phyloP scores from a whole-genome alignment of 495 filamentous ascomycete genomes.

The Penicillium mononematosum region DNA sequence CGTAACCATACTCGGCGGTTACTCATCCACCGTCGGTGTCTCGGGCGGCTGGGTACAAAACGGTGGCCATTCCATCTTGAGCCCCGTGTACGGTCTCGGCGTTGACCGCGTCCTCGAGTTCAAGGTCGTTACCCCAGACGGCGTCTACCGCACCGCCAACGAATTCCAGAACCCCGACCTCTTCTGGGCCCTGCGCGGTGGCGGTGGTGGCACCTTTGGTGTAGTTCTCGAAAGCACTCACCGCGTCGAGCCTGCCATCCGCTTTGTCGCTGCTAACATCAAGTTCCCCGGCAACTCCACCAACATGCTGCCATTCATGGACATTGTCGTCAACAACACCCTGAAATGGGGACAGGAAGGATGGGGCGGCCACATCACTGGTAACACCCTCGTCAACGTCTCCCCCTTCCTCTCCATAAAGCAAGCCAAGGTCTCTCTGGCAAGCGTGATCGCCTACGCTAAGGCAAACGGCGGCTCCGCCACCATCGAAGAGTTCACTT shows the following conservation, averaged over 20 bases:
- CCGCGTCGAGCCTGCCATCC: slow-evolving; percentile 21
- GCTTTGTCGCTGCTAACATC: background rate
- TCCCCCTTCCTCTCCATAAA: slow-evolving; percentile 34
- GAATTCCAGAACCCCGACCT: slow-evolving; percentile 45
- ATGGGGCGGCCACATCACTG: slow-evolving; percentile 48
- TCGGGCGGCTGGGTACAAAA: slow-evolving; percentile 44
- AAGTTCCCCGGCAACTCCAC: background rate
- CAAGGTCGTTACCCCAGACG: slow-evolving; percentile 47
- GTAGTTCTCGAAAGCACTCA: slow-evolving; percentile 48
- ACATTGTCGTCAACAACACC: slow-evolving; percentile 41
- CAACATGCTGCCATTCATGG: slow-evolving; percentile 29
- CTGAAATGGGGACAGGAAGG: slow-evolving; percentile 44
- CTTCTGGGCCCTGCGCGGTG: slow-evolving; percentile 55
- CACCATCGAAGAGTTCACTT: slow-evolving; percentile 31
- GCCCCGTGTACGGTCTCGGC: slow-evolving; percentile 42
- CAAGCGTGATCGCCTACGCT: slow-evolving; percentile 24
- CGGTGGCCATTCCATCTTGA: slow-evolving; percentile 45
- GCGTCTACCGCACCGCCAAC: slow-evolving; percentile 41
- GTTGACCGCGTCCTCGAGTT: slow-evolving; percentile 48
- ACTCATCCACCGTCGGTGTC: slow-evolving; percentile 4
- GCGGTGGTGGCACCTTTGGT: slow-evolving; percentile 56
- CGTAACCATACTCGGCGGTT: slow-evolving; percentile 11
- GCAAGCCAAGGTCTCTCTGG: background rate
- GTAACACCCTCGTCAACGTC: slow-evolving; percentile 38
- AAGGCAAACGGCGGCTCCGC: slow-evolving; percentile 30